Base-by-base conservation (phyloP, 352 stramenopile species). In the Peronosclerospora sorghi region DNA sequence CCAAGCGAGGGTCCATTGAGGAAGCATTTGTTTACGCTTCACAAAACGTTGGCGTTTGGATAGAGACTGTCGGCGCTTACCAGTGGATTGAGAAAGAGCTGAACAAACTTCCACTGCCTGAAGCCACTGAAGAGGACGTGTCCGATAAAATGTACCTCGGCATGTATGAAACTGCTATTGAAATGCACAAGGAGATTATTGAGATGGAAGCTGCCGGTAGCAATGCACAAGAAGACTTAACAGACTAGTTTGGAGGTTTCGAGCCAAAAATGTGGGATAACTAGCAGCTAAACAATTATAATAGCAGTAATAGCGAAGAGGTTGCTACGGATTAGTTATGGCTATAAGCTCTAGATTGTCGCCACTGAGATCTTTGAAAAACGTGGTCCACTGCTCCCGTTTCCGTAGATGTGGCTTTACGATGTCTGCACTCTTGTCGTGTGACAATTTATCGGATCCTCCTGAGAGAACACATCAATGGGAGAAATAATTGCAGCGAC, bases 341-440 rank as follows among this genome's bases (percentile, higher is more conserved):
- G 92, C 90, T 62, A 98, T 98, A 69, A 99, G 98, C 70, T 98
- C 95, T 7, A 99, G 76, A 65, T 96, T 98, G 65, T 98, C 98
- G 45, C 88, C 89, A 48, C 21, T 26, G 21, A 6, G 26, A 96
- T 98, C 83, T 84, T 98, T 57, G 6, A 26, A 26, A 26, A 26
- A 26, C 21, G 6, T 26, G 21, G 21, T 26, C 21, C 21, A 26
- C 6, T 99, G 96, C 60, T 99, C 96, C 6, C 95, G 95, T 41
- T 96, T 95, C 49, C 78, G 73, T 29, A 97, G 60, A 56, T 97
- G 91, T 13, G 95, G 95, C 55, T 97, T 73, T 35, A 98, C 95
- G 45, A 98, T 94, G 58, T 98, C 98, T 29, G 91, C 56, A n/a
- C n/a, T n/a, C n/a, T n/a, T n/a, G n/a, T n/a, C n/a, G n/a, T n/a